Evolutionary conservation across 805 yeast species (phyloP), one percentile per base, ranked within the genome.

Genomic region (Candida qinlingensis): DNA sequence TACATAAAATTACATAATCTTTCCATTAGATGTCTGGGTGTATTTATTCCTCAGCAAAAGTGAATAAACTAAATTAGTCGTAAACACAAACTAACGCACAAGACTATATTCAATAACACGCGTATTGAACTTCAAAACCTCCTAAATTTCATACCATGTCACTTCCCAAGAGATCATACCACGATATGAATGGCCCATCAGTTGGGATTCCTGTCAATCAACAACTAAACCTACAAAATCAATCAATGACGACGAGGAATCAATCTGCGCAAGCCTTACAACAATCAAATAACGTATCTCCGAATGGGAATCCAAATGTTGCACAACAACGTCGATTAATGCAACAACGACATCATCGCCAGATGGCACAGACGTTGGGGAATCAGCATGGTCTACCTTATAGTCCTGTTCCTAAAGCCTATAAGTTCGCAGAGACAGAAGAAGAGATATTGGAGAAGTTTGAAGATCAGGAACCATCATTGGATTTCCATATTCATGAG

Each of bases 401-500:
- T 25, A 41, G 44, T 12, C 50, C 26, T 27, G 69, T 76, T 10
- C 73, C 71, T 56, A 70, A 75, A 40, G 70, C 66, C 29, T 75
- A 76, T 59, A 76, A 79, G 42, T 85, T 84, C 59, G 81, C 85
- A 9, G 88, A 86, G 58, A 81, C 90, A 8, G 69, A 85, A 25
- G 85, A 80, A 49, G 87, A 83, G 44, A 74, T 94, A 7, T 66
- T 94, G 56, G 79, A 80, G 51, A 91, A 90, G 64, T 91, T 83
- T 63, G 82, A 84, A 55, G 79, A 80, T 48, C 78, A 77, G 52
- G 86, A 92, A 8, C 85, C 97, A 7, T 86, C 96, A 37, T 68
- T 92, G 50, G 96, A 83, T 54, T 83, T 92, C 59, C 97, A 92
- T 60, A 89, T 92, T 27, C 91, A 87, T 66, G 94, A 89, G 58